phyloP scores from a whole-genome alignment of 1,284 basidiomycete genomes.

The Papiliotrema nemorosa region DNA sequence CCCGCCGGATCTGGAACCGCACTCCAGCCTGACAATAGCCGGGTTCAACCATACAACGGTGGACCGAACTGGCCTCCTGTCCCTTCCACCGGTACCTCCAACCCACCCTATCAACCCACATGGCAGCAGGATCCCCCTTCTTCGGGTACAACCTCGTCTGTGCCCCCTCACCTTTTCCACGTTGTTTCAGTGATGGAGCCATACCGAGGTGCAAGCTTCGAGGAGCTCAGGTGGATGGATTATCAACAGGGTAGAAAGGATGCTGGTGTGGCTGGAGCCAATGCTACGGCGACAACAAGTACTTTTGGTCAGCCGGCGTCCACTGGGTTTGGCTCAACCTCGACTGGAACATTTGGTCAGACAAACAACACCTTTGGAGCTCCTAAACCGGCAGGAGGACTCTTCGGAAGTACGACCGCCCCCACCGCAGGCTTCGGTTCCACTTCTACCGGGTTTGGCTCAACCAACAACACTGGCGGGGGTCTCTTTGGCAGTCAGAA shows the following conservation, averaged over 20 bases:
- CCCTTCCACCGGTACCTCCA: conserved; percentile 36
- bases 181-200: conserved; percentile 43
- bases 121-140: conserved; percentile 43
- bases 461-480: conserved; percentile 19
- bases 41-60: conserved; percentile 25
- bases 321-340: conserved; percentile 22
- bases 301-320: conserved; percentile 22
- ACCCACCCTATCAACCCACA: conserved; percentile 39
- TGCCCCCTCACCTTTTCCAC: conserved; percentile 41
- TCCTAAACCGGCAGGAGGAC: conserved; percentile 39
- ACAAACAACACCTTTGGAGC: conserved; percentile 40
- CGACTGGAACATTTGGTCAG: conserved; percentile 43
- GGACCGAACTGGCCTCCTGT: conserved; percentile 25
- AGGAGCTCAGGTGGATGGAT: conserved; percentile 52
- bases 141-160: conserved; percentile 13
- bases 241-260: conserved; percentile 59
- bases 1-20: conserved; percentile 20
- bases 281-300: conserved; percentile 38
- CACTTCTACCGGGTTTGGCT: conserved; percentile 51
- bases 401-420: conserved; percentile 42
- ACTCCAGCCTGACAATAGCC: conserved; percentile 12
- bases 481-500: conserved; percentile 49
- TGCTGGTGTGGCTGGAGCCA: conserved; percentile 20
- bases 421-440: conserved; percentile 29
- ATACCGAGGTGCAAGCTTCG: conserved; percentile 39